Conservation (phyloP, 805 yeast species). For the Barnettozyma vustinii region DNA sequence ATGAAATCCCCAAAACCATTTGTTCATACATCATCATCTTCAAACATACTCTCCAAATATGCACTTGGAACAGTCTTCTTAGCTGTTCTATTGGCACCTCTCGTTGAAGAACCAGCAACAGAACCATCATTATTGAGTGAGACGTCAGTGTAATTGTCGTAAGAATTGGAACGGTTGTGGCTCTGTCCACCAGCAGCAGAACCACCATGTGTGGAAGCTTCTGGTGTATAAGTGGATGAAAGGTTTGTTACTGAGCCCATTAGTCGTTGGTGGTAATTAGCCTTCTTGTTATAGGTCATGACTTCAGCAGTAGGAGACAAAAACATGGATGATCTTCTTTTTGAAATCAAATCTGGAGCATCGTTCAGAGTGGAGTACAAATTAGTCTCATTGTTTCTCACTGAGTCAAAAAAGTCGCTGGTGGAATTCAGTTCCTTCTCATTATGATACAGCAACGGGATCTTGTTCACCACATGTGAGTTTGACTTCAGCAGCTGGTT, state of each 20-base stretch:
- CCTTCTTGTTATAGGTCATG: conserved; percentile 39
- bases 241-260: conserved; percentile 24
- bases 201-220: conserved; percentile 1
- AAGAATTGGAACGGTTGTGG: conserved; percentile 13
- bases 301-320: conserved; percentile 80
- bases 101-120: neutral
- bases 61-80: conserved; percentile 38
- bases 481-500: conserved; percentile 2
- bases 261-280: conserved; percentile 35
- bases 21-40: conserved; percentile 17
- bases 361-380: conserved; percentile 19
- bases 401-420: conserved; percentile 13
- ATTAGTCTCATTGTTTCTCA: conserved; percentile 8
- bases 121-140: neutral
- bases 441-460: conserved; percentile 18
- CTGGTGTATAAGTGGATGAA: conserved; percentile 1
- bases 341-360: conserved; percentile 13
- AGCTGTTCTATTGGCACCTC: conserved; percentile 12
- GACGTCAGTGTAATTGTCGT: conserved; percentile 15
- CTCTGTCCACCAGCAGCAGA: conserved; percentile 5
- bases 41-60: conserved; percentile 47
- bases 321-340: conserved; percentile 41
- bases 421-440: conserved; percentile 8
- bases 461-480: conserved; percentile 9
- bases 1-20: neutral